Evolutionary conservation across 345 rosid genomes (phyloP), one percentile per base, ranked within the genome.

Genomic region (Gossypium thurberi): DNA sequence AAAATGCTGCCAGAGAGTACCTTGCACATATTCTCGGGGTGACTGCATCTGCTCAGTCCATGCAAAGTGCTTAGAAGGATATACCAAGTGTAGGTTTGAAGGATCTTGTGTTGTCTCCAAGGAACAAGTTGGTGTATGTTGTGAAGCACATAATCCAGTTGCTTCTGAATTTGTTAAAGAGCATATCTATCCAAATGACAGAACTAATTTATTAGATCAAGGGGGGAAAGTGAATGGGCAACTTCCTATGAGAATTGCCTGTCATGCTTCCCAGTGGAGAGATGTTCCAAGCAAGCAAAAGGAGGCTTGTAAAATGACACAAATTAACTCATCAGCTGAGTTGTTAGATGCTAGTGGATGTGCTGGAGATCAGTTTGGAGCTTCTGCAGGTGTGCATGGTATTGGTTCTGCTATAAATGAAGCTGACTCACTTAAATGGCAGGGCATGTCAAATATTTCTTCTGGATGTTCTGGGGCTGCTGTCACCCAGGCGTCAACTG

Each of bases 231-330:
- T 25, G 21, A 75, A 51, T 0, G 78, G 71, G 44, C 62, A 77
- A 50, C 11, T 69, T 40, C 66, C 76, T 72, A 74, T 37, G 67
- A 78, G 55, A 21, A 26, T 18, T 40, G 60, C 65, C 43, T 77
- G 73, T 75, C 64, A 64, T 64, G 2, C 71, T 52, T 72, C 84
- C 74, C 81, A 80, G 73, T 81, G 88, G 86, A 85, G 76, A 72
- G 87, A 85, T 77, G 87, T 80, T 46, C 87, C 84, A 21, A 72
- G 77, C 61, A 80, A 80, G 78, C 73, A 59, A 53, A 81, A 81
- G 43, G 18, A 63, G 57, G 76, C 53, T 58, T 77, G 69, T 74
- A 65, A 75, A 23, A 43, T 64, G 60, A 51, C 52, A 50, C 63
- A 33, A 56, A 46, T 65, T 8, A 69, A 73, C 51, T 67, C 20